These are phyloP conservation scores for Epichloe elymi DNA, from an alignment of 2,329 filamentous ascomycete species.

Conservation along the genomic window DNA sequence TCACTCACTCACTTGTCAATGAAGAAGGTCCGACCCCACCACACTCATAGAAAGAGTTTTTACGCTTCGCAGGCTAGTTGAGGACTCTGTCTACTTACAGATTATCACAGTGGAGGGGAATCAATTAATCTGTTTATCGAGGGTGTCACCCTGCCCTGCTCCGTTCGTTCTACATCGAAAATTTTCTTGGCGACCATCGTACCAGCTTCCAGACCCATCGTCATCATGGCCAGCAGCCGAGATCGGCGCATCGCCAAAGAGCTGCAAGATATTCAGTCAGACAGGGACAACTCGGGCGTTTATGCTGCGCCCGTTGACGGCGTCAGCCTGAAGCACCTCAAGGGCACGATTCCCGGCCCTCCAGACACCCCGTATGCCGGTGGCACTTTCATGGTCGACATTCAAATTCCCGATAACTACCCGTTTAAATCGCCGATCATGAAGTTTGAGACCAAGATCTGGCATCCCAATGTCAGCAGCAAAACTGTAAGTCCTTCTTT, in stretches of 20 bases:
- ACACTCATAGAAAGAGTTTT: too few relatives aligned
- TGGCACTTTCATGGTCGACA: slow-evolving; percentile 70
- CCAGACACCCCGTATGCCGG: slow-evolving; percentile 90
- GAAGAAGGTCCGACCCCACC: too few relatives aligned
- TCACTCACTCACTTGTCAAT: too few relatives aligned
- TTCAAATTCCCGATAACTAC: slow-evolving; percentile 77
- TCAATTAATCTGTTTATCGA: too few relatives aligned
- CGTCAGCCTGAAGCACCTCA: slow-evolving; percentile 67
- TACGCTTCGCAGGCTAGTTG: too few relatives aligned
- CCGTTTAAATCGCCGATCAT: slow-evolving; percentile 88
- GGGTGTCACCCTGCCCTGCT: too few relatives aligned
- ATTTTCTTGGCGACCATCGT: too few relatives aligned
- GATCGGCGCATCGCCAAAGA: slow-evolving; percentile 59
- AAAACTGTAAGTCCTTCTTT: slow-evolving; percentile 56
- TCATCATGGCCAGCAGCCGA: slow-evolving; percentile 35
- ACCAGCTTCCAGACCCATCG: not conserved
- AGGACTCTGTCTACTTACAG: too few relatives aligned
- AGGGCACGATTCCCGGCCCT: slow-evolving; percentile 71
- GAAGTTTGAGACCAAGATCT: slow-evolving; percentile 85
- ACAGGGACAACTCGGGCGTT: slow-evolving; percentile 63
- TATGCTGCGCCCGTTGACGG: slow-evolving; percentile 50
- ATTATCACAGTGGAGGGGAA: too few relatives aligned
- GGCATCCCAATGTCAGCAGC: slow-evolving; percentile 94
- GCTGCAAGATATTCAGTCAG: slow-evolving; percentile 59
- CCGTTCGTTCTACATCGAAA: too few relatives aligned